Evolutionary conservation across 371 early-diverging fungal genomes (phyloP).

Genomic region (Rhizoclosmatium hyalinum): DNA sequence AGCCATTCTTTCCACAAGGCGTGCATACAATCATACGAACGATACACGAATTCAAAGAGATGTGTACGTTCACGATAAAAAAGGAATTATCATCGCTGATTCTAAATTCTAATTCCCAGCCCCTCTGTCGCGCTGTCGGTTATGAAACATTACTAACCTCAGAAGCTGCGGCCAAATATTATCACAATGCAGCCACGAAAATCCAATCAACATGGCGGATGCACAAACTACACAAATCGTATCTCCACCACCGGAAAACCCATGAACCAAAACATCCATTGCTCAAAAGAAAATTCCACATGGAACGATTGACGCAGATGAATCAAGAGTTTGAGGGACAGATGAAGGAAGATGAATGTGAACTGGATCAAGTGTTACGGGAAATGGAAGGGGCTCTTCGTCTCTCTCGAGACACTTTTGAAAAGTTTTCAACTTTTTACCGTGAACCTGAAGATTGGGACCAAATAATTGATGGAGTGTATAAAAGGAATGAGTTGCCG

Average conservation of each 20-base stretch:
- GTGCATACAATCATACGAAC: slow-evolving; percentile 19
- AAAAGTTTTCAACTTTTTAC: slow-evolving; percentile 1
- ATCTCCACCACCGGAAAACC: not conserved
- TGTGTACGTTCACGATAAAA: not conserved
- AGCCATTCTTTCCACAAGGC: slow-evolving; percentile 19
- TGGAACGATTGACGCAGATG: not conserved
- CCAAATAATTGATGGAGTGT: slow-evolving; percentile 7
- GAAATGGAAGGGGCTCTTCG: not conserved
- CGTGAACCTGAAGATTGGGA: slow-evolving; percentile 16
- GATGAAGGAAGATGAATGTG: not conserved
- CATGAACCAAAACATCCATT: slow-evolving; percentile 19
- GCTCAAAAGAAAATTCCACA: slow-evolving; percentile 5
- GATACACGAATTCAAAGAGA: slow-evolving; percentile 14
- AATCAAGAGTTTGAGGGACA: slow-evolving; percentile 1
- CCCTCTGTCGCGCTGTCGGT: slow-evolving; percentile 8
- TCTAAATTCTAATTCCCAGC: not conserved
- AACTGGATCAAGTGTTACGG: not conserved
- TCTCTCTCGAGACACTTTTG: not conserved
- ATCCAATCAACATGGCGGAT: slow-evolving; percentile 23
- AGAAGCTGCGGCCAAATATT: slow-evolving; percentile 7
- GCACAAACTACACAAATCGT: not conserved
- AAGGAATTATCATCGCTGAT: not conserved
- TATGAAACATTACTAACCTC: slow-evolving; percentile 15
- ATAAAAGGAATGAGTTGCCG: not conserved
- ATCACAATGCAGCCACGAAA: slow-evolving; percentile 4